These are phyloP conservation scores for Verticillium albo-atrum DNA, from an alignment of 2,329 filamentous ascomycete genomes.

Conservation along the genomic window DNA sequence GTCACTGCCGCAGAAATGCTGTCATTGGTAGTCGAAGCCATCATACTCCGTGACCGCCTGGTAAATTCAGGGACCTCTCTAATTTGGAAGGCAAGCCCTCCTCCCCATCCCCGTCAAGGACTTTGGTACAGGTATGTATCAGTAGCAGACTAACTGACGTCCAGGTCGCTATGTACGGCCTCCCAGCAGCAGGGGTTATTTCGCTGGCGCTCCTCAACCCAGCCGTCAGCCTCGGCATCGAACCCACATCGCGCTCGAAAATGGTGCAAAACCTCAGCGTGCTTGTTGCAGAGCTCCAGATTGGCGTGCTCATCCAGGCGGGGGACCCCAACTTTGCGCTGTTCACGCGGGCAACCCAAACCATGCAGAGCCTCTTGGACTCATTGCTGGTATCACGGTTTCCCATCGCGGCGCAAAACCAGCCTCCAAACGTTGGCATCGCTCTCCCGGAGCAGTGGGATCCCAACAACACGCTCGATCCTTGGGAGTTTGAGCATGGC, in stretches of 20 bases:
- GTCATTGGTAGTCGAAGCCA: constrained; percentile 8
- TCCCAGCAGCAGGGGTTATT: constrained; percentile 11
- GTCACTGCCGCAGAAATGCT: constrained; percentile 9
- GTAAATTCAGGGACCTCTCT: constrained; percentile 11
- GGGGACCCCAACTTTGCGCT: constrained; percentile 14
- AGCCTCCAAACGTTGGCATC: background rate
- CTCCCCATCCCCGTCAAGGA: background rate
- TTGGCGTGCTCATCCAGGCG: constrained; percentile 7
- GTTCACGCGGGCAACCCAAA: constrained; percentile 10
- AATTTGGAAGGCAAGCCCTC: constrained; percentile 12
- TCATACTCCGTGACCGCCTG: constrained; percentile 10
- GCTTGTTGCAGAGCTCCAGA: constrained; percentile 9
- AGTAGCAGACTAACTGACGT: background rate
- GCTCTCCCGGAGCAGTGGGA: constrained; percentile 5
- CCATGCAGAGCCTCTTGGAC: constrained; percentile 12
- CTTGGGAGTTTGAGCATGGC: constrained; percentile 14
- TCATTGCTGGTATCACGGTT: constrained; percentile 1
- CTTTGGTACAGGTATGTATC: background rate
- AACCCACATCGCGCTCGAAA: constrained; percentile 1
- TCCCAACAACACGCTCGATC: constrained; percentile 6
- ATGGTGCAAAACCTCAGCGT: constrained; percentile 12
- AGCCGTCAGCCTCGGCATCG: background rate
- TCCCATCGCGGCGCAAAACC: background rate
- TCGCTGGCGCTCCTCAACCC: constrained; percentile 7
- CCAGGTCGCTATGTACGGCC: constrained; percentile 11